Base-by-base conservation (phyloP, 164 flowering plant genomes). In the Tinospora cordifolia region DNA sequence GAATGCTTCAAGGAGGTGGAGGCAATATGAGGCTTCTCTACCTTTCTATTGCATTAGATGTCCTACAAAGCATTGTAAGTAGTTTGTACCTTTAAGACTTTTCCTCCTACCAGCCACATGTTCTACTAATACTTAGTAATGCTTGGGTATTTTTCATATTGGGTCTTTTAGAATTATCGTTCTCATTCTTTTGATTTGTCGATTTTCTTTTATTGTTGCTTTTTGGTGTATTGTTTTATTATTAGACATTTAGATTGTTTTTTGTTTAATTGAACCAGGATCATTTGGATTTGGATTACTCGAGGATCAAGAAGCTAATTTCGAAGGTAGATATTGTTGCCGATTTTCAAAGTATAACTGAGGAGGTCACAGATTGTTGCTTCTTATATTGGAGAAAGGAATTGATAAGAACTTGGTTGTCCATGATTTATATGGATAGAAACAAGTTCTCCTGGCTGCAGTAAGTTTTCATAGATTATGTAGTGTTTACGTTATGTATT, bases 321-420 rank as follows among this genome's bases (percentile, higher is more conserved):
- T 72, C 68, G 22, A 78, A 72, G 76, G 44, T 69, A 17, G 68
- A 69, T 21, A 66, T 69, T 19, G 44, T 78, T 65, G 58, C 74
- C 66, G 66, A 75, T 63, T 75, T 71, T 36, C 78, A 75, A 65
- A 72, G 74, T 39, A 62, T 69, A 51, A 36, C 69, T 40, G 67
- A 71, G 77, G 75, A 72, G 54, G 75, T 75, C 15, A 75, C 81
- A 46, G 62, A 65, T 69, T 78, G 81, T 60, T 54, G 73, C 60
- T 78, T 78, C 71, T 75, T 78, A 75, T 75, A 75, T 62, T 66
- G 75, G 78, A 75, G 78, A 72, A 75, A 69, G 72, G 81, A 78
- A 72, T 60, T 78, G 74, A 72, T 78, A 4, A 60, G 65, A 49
- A 69, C 76, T 66, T 78, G 76, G 75, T 66, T 78, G 17, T 69